Evolutionary conservation across 106 monocot genomes (phyloP).

Genomic region (Dendrobium catenatum): DNA sequence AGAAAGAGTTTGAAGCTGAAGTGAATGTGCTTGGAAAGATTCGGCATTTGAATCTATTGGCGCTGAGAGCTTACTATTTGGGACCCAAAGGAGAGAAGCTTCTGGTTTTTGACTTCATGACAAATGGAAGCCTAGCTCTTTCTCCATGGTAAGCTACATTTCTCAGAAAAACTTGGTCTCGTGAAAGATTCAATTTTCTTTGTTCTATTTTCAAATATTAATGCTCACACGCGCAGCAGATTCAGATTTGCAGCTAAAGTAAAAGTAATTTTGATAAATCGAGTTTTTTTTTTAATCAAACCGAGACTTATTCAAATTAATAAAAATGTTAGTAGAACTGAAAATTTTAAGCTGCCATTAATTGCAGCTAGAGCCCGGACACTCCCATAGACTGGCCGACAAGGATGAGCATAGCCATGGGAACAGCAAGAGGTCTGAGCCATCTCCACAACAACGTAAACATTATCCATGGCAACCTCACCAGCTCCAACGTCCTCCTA

Average conservation of each 20-base stretch:
- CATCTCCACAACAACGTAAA: constrained; percentile 51
- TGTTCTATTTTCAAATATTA: too few relatives aligned
- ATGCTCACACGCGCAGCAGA: too few relatives aligned
- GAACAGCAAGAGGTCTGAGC: constrained; percentile 37
- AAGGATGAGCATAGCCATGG: constrained; percentile 63
- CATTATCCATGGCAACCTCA: constrained; percentile 80
- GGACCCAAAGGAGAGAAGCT: constrained; percentile 97
- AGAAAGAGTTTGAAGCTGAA: constrained; percentile 77
- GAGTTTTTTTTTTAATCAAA: too few relatives aligned
- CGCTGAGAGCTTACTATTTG: constrained; percentile 72
- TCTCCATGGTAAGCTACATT: constrained; percentile 47
- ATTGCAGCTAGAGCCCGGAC: constrained; percentile 59
- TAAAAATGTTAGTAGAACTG: too few relatives aligned
- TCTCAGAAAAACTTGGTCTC: neutral
- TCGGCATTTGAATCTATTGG: constrained; percentile 56
- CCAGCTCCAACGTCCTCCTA: constrained; percentile 57
- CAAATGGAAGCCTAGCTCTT: constrained; percentile 77
- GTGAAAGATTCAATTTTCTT: too few relatives aligned
- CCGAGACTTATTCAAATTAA: too few relatives aligned
- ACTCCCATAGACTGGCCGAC: constrained; percentile 53
- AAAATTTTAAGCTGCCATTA: too few relatives aligned
- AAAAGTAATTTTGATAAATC: too few relatives aligned
- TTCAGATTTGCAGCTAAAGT: too few relatives aligned
- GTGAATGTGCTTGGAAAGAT: constrained; percentile 59
- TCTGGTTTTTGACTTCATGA: constrained; percentile 85